Base-by-base conservation (phyloP, 108 stramenopile species). In the Cylindrotheca fusiformis region DNA sequence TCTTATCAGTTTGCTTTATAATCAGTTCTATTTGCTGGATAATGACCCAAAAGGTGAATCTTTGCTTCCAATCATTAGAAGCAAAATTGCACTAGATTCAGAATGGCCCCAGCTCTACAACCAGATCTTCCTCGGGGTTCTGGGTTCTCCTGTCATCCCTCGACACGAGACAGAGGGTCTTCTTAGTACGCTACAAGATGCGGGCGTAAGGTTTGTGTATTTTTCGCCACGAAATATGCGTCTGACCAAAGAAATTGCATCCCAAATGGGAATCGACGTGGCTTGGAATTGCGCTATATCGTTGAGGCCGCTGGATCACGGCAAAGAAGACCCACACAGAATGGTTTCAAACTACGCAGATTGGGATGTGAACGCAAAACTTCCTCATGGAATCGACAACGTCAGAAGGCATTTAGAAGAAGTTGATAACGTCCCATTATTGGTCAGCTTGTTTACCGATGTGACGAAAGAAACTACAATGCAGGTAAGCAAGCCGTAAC, bases 181-280 rank as follows among this genome's bases (percentile, higher is more conserved):
- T 2, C 79, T 96, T 29, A 76, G 86, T 28, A 82, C 85, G 3
- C 84, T 95, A 33, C 75, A 72, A 54, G 82, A 87, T 55, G 90
- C 98, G 12, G 96, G 96, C 8, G 94, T 98, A 17, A 86, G 98
- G 29, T 98, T 96, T 76, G 95, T 98, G 10, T 98, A 97, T 57
- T 97, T 98, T 65, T 91, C 90, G 17, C 96, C 98, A 4, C 75
- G 96, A 51, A 98, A 98, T 70, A 98, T 98, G 98, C 79, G 96
- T 14, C 75, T 97, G n/a, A 94, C 94, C 46, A 98, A 98, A 75
- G 90, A 93, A 44, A 57, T 68, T 63, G 74, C 74, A 52, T 74
- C 88, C 25, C 90, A 97, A 64, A 95, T 97, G 90, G 96, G 96
- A 51, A 96, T 98, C 19, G 94, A 95, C 56, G 89, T 94, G 2